Evolutionary conservation across 768 basidiomycete genomes (phyloP).

Genomic region (Rubroboletus pulcherrimus): DNA sequence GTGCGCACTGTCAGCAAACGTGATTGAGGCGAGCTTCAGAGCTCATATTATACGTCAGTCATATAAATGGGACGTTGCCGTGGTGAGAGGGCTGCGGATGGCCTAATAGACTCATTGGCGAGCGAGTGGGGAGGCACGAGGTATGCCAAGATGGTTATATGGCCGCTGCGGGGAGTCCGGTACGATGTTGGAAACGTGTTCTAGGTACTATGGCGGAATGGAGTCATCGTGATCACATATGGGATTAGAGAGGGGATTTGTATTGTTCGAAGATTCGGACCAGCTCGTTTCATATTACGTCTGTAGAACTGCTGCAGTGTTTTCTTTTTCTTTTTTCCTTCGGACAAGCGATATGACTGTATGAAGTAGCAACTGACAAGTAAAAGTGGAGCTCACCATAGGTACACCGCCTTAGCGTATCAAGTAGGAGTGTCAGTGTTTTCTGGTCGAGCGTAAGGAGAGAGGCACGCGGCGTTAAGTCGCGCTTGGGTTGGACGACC

Average conservation of each 20-base stretch:
- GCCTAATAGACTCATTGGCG: background rate
- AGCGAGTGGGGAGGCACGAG: background rate
- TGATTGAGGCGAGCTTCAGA: conserved; percentile 3
- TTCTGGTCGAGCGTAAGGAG: conserved; percentile 1
- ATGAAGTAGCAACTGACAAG: too few species aligned
- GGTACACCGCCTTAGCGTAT: too few species aligned
- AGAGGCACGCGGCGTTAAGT: conserved; percentile 11
- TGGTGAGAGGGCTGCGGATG: conserved; percentile 1
- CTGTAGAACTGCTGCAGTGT: background rate
- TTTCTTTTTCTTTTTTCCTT: too few species aligned
- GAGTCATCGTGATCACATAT: background rate
- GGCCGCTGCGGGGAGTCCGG: background rate
- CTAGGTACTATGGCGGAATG: background rate
- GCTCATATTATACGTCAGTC: conserved; percentile 1
- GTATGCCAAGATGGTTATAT: conserved; percentile 1
- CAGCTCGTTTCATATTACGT: conserved; percentile 15
- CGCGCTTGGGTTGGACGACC: background rate
- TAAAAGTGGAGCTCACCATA: too few species aligned
- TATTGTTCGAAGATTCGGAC: background rate
- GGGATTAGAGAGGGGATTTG: conserved; percentile 6
- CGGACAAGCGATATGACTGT: too few species aligned
- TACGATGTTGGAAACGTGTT: background rate
- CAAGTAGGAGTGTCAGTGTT: background rate
- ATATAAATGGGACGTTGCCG: conserved; percentile 8
- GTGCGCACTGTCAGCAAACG: background rate